Evolutionary conservation across 2,329 filamentous ascomycete species (phyloP).

Genomic region (Pyrenophora graminea): DNA sequence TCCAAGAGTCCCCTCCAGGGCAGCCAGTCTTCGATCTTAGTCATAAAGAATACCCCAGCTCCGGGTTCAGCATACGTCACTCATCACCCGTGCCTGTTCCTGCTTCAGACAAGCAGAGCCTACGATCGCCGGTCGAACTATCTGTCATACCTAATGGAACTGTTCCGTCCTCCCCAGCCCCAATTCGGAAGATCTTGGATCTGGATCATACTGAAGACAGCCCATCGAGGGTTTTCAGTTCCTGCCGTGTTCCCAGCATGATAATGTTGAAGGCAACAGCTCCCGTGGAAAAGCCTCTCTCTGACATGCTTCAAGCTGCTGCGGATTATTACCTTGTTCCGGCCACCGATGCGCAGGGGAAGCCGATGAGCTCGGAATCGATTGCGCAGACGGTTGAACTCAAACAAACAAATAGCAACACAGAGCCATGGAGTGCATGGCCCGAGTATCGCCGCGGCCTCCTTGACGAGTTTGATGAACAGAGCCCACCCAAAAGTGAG

Average conservation of each 20-base stretch:
- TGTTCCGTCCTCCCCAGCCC: constrained; percentile 34
- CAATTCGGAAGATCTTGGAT: constrained; percentile 28
- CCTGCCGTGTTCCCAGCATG: neutral
- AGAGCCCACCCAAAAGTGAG: too few species aligned
- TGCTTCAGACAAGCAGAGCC: constrained; percentile 10
- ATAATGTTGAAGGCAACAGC: constrained; percentile 27
- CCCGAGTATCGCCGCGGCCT: too few species aligned
- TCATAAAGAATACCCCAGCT: constrained; percentile 16
- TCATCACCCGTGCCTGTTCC: constrained; percentile 40
- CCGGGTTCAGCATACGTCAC: constrained; percentile 26
- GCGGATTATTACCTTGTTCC: neutral
- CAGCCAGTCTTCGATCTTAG: constrained; percentile 31
- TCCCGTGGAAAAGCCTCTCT: constrained; percentile 29
- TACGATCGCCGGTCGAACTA: neutral
- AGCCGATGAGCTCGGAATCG: neutral
- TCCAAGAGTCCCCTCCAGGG: constrained; percentile 31
- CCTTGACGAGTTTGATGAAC: too few species aligned
- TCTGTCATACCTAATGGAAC: constrained; percentile 27
- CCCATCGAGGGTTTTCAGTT: neutral
- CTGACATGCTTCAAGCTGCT: constrained; percentile 15
- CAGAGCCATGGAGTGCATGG: too few species aligned
- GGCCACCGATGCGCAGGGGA: neutral
- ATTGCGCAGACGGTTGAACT: neutral
- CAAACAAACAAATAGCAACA: too few species aligned
- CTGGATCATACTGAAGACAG: constrained; percentile 12